Evolutionary conservation across 1,284 basidiomycete species (phyloP), one percentile per base, ranked within the genome.

Genomic region (Albatrellus sp.): DNA sequence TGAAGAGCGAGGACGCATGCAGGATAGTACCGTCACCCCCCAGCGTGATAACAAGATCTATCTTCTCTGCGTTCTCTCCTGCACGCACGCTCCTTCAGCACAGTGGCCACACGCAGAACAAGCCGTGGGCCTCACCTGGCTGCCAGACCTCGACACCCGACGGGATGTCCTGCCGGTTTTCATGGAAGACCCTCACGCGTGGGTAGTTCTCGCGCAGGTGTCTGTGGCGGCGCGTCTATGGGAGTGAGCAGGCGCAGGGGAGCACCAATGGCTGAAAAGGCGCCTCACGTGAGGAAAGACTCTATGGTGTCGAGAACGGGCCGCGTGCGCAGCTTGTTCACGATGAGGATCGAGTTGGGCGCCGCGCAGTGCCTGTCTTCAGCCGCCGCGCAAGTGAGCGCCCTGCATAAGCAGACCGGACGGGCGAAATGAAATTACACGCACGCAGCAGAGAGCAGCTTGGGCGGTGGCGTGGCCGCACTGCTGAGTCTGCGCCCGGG

Each of bases 21-120:
- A 98, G 72, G 41, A 98, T 93, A 2, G 94, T 97, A 2, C 93
- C 93, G 58, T 98, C 93, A 19, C 93, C 93, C 41, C 93, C 93
- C 1, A 98, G 64, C 0, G 93, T 96, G 29, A 98, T 77, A 12
- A 96, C 83, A 7, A 98, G 70, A 59, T 94, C 89, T 47, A 91
- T 83, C 45, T 69, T 70, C 50, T 76, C 66, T 4, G 75, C 65
- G 29, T 65, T 62, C 41, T 66, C 65, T 19, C 72, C 73, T 71
- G 53, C 34, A 10, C 24, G 7, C 24, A 24, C 24, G 7, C 24
- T 24, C 24, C 24, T 6, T 12, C 34, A 36, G 34, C 34, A 3
- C 17, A 7, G 13, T 9, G 10, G 8, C 34, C 17, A 9, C 34
- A 36, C 34, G 10, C 34, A 40, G 43, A 29, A 43, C 19, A 45